Evolutionary conservation across 768 basidiomycete genomes (phyloP).

Genomic region (Lentinula raphanica): DNA sequence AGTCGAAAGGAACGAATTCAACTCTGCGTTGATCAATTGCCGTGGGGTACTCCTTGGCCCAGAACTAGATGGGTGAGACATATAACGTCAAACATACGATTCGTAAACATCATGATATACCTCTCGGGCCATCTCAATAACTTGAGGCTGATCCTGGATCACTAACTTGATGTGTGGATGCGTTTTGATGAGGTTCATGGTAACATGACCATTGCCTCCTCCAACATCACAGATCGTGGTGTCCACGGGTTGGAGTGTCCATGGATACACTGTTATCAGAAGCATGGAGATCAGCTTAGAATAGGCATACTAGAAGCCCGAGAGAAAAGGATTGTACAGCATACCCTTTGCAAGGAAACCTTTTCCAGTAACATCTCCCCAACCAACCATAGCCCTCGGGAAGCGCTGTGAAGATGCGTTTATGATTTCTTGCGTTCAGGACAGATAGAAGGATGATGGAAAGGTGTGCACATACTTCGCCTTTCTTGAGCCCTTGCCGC

Average conservation of each 20-base stretch:
- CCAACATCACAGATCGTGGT: conserved; percentile 35
- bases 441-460: not conserved
- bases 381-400: conserved; percentile 26
- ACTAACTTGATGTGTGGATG: conserved; percentile 30
- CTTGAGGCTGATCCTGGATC: conserved; percentile 31
- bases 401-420: conserved; percentile 18
- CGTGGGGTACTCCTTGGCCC: conserved; percentile 28
- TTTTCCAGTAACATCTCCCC: conserved; percentile 23
- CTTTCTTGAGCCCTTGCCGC: conserved; percentile 13
- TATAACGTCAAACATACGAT: not conserved
- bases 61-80: conserved; percentile 15
- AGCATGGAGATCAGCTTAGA: not conserved
- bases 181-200: conserved; percentile 26
- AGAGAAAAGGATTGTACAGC: not conserved
- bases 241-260: conserved; percentile 23
- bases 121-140: conserved; percentile 24
- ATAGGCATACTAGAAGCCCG: not conserved
- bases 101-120: not conserved
- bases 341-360: conserved; percentile 23
- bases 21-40: conserved; percentile 30
- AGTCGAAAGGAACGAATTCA: conserved; percentile 33
- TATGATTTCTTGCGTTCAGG: too few relatives aligned
- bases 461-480: conserved; percentile 2
- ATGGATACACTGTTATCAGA: conserved; percentile 26
- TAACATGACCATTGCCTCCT: conserved; percentile 30